Conservation (phyloP, 2,329 filamentous ascomycete genomes). For the Aspergillus luchuensis region DNA sequence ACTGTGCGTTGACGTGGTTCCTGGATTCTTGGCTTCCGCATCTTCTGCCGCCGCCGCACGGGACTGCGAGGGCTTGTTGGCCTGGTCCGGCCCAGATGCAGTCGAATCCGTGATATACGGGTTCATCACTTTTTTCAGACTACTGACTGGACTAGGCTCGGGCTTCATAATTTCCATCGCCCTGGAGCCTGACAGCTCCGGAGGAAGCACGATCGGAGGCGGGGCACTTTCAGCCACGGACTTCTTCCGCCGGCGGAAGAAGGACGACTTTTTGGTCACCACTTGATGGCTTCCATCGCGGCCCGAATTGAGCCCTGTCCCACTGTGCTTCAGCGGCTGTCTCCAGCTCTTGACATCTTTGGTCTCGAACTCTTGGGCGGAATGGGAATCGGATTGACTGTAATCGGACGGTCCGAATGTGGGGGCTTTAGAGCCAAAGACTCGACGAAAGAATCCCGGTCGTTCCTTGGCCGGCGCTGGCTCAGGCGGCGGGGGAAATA, state of each 20-base stretch:
- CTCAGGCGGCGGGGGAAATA: slow-evolving; percentile 43
- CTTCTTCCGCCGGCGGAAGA: slow-evolving; percentile 92
- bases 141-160: slow-evolving; percentile 69
- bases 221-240: slow-evolving; percentile 70
- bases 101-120: slow-evolving; percentile 64
- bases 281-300: slow-evolving; percentile 52
- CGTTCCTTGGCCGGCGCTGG: slow-evolving; percentile 63
- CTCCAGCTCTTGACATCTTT: slow-evolving; percentile 32
- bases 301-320: slow-evolving; percentile 23
- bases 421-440: slow-evolving; percentile 74
- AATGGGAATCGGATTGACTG: slow-evolving; percentile 24
- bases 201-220: slow-evolving; percentile 57
- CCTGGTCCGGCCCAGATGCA: slow-evolving; percentile 17
- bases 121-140: slow-evolving; percentile 82
- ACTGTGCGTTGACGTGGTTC: slow-evolving; percentile 23
- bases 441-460: slow-evolving; percentile 87
- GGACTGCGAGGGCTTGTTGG: slow-evolving; percentile 26
- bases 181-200: slow-evolving; percentile 47
- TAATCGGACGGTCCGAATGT: slow-evolving; percentile 26
- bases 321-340: slow-evolving; percentile 30
- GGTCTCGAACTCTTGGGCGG: slow-evolving; percentile 28
- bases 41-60: slow-evolving; percentile 19
- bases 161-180: slow-evolving; percentile 31
- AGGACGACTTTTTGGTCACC: slow-evolving; percentile 90
- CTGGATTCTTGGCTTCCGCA: slow-evolving; percentile 21